These are phyloP conservation scores for Fusarium nelsonii DNA, from an alignment of 2,329 filamentous ascomycete species.

Conservation along the genomic window DNA sequence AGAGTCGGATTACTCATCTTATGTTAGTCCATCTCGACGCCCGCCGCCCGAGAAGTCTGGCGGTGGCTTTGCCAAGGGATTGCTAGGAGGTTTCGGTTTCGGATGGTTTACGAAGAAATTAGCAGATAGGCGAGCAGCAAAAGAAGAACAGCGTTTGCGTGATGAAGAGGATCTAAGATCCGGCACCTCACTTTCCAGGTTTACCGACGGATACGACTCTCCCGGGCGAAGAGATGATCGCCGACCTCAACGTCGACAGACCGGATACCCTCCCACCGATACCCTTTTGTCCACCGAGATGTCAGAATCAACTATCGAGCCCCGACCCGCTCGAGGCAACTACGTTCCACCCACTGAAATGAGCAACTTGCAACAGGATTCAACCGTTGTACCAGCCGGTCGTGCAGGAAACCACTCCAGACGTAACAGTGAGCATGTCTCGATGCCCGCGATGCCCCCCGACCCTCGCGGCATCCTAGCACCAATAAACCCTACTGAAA, in stretches of 20 bases:
- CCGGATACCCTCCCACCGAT: constrained; percentile 46
- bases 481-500: constrained; percentile 45
- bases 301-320: constrained; percentile 54
- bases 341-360: constrained; percentile 45
- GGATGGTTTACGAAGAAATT: constrained; percentile 77
- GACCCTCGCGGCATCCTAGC: constrained; percentile 62
- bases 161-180: constrained; percentile 68
- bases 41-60: constrained; percentile 59
- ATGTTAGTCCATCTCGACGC: constrained; percentile 72
- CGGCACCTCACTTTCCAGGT: constrained; percentile 72
- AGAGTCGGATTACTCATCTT: constrained; percentile 70
- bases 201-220: constrained; percentile 73
- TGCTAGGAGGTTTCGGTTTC: constrained; percentile 72
- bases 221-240: constrained; percentile 57
- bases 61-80: constrained; percentile 67
- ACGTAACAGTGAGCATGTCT: constrained; percentile 54
- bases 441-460: constrained; percentile 68
- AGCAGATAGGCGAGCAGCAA: constrained; percentile 64
- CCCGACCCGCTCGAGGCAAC: constrained; percentile 48
- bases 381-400: constrained; percentile 24
- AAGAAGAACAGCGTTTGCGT: constrained; percentile 61
- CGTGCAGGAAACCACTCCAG: constrained; percentile 56
- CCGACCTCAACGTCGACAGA: constrained; percentile 50
- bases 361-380: constrained; percentile 35
- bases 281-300: constrained; percentile 51